Base-by-base conservation (phyloP, 2,329 filamentous ascomycete species). In the Fusarium subglutinans region DNA sequence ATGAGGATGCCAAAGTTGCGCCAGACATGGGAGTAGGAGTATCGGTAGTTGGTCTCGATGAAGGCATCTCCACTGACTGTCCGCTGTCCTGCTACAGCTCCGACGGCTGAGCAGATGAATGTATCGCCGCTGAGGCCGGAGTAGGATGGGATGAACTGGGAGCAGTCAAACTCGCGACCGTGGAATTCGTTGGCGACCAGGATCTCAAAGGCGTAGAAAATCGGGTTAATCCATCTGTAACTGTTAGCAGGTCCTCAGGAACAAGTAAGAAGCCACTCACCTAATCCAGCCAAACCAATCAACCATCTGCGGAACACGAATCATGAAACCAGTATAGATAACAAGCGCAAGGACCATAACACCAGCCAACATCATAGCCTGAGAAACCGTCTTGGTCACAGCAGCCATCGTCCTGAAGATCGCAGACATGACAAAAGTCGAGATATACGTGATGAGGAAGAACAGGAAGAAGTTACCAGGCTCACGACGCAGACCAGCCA, bases 381-480 rank as follows among this genome's bases (percentile, higher is more conserved):
- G 88, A 0, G 89, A 87, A 1, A 91, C 84, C 0, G 92, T 93
- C 59, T 90, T 87, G 3, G 93, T 94, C 4, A 92, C 81, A 0
- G 92, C 90, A 1, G 90, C 93, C 77, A 96, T 90, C 0, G 90
- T 93, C 33, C 93, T 87, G 84, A 96, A 96, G 45, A 94, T 85
- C 81, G 92, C 93, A 43, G 89, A 92, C 91, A 95, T 95, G 73
- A 90, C 87, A 74, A 96, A 86, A 0, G 90, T 94, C 3, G 88
- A 86, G 22, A 90, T 82, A 79, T 93, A 93, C 1, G 89, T 91
- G 74, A 95, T 87, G 24, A 96, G 83, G 70, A 93, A 87, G 84
- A 92, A 96, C 71, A 94, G 86, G 83, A 96, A 96, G 85, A 95
- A 96, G 2, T 89, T 84, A 2, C 87, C 89, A 0, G 93, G 85